These are phyloP conservation scores for Ambrosia artemisiifolia DNA, from an alignment of 129 eudicot species.

Conservation along the genomic window DNA sequence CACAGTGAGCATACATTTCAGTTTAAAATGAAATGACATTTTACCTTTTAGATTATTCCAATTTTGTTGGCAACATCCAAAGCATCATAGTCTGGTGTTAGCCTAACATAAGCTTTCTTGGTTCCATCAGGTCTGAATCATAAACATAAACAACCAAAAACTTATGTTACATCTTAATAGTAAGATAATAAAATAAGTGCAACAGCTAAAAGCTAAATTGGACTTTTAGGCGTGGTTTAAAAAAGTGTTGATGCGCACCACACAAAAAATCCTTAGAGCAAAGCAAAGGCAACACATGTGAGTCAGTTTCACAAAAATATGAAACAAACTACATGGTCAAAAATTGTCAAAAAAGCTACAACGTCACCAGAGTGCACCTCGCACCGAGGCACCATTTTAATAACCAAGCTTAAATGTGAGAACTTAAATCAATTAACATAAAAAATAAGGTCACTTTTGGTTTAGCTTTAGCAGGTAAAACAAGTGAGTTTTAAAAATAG, in stretches of 20 bases:
- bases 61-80: slow-evolving; percentile 48
- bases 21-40: not conserved
- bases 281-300: too few species aligned
- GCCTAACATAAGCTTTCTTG: slow-evolving; percentile 45
- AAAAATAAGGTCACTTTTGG: not conserved
- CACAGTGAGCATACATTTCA: slow-evolving; percentile 10
- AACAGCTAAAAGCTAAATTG: too few species aligned
- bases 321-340: too few species aligned
- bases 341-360: too few species aligned
- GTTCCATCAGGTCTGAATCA: slow-evolving; percentile 50
- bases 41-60: slow-evolving; percentile 29
- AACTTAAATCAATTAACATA: not conserved
- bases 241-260: too few species aligned
- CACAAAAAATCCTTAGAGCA: too few species aligned
- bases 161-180: not conserved
- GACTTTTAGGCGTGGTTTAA: too few species aligned
- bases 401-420: not conserved
- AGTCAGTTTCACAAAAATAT: too few species aligned
- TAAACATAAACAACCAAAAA: not conserved
- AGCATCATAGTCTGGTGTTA: slow-evolving; percentile 50
- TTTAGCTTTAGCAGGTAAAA: not conserved
- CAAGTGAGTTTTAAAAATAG: not conserved
- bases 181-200: not conserved
- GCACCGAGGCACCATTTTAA: too few species aligned
- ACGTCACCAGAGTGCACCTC: too few species aligned